These are phyloP conservation scores for Monosporascus sp. DNA, from an alignment of 2,329 filamentous ascomycete species.

Conservation along the genomic window DNA sequence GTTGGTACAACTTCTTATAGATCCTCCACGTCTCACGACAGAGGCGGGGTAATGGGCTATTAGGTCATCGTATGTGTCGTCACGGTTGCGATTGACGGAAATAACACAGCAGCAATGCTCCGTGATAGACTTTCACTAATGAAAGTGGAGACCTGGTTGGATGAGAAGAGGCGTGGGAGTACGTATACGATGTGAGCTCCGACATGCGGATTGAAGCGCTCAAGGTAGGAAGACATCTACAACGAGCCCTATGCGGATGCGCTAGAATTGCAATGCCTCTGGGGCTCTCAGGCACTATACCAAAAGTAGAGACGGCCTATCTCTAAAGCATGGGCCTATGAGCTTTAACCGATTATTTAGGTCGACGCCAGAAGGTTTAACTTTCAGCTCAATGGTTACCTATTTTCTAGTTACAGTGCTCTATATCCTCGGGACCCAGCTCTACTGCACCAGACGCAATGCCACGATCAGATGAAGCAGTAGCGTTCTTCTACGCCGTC, in stretches of 20 bases:
- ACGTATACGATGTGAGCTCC: not conserved
- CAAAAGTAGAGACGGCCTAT: not conserved
- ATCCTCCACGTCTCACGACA: not conserved
- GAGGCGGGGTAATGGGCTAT: not conserved
- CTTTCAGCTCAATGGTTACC: too few species aligned
- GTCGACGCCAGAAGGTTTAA: too few species aligned
- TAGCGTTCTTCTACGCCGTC: slow-evolving; percentile 70
- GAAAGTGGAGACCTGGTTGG: not conserved
- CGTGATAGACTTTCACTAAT: not conserved
- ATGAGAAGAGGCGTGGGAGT: not conserved
- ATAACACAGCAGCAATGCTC: not conserved
- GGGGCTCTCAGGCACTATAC: not conserved
- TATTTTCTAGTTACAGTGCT: too few species aligned
- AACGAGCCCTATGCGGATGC: not conserved
- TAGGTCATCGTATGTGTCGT: not conserved
- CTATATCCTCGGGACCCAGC: too few species aligned
- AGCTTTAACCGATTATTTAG: too few species aligned
- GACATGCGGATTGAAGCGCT: not conserved
- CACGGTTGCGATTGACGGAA: not conserved
- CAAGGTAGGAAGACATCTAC: not conserved
- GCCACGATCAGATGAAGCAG: slow-evolving; percentile 69
- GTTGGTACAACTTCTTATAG: not conserved
- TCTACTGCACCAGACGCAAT: slow-evolving; percentile 34
- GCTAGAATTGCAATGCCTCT: too few species aligned
- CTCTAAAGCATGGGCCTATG: too few species aligned